phyloP scores from a whole-genome alignment of 768 basidiomycete species.

The Coprinellus aureogranulatus region DNA sequence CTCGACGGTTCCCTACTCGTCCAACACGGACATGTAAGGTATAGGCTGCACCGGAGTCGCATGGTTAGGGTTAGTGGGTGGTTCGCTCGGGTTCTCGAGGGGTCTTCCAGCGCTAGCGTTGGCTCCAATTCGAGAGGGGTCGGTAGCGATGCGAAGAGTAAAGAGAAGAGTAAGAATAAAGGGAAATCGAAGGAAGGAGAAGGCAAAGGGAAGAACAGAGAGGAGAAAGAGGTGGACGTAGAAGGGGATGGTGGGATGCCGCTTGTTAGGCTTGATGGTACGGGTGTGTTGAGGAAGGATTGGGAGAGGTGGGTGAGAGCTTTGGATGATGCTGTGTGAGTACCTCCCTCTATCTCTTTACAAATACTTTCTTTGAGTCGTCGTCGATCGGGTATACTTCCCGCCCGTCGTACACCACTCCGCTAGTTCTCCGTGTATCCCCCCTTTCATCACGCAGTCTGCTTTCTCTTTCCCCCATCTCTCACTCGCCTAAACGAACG shows the following conservation, averaged over 20 bases:
- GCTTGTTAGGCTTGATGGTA: neutral
- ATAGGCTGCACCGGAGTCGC: constrained; percentile 34
- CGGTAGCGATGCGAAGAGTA: too few species aligned
- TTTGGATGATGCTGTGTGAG: constrained; percentile 34
- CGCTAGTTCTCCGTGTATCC: too few species aligned
- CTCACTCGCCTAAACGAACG: neutral
- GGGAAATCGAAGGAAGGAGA: constrained; percentile 5
- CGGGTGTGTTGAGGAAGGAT: constrained; percentile 25
- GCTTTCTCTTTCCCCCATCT: too few species aligned
- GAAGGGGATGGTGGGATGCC: neutral
- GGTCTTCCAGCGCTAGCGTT: too few species aligned
- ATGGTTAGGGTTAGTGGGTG: constrained; percentile 29
- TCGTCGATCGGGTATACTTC: too few species aligned
- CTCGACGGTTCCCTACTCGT: constrained; percentile 35
- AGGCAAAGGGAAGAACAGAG: neutral
- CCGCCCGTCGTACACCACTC: too few species aligned
- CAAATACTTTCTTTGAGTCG: neutral
- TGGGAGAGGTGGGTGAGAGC: constrained; percentile 30
- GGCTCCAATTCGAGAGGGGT: too few species aligned
- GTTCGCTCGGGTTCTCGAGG: constrained; percentile 24
- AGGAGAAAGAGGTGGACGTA: neutral
- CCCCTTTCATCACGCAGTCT: too few species aligned
- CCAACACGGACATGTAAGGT: constrained; percentile 30
- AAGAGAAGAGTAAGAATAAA: too few species aligned
- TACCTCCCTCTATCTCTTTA: neutral